Base-by-base conservation (phyloP, 2,329 filamentous ascomycete species). In the Didymella exigua region DNA sequence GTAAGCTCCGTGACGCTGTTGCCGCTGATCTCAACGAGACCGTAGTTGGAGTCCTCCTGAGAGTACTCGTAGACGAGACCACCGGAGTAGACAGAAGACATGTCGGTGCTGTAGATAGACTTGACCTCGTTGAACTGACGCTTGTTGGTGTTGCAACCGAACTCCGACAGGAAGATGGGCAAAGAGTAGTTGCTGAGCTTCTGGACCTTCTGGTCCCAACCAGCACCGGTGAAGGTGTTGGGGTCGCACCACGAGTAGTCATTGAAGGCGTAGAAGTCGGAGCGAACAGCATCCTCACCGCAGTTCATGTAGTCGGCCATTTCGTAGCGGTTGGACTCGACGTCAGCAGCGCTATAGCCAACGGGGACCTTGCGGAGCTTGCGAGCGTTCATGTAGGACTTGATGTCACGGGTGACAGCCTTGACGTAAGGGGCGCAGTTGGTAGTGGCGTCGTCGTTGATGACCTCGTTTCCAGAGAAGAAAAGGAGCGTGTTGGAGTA, bases 21-120 rank as follows among this genome's bases (percentile, higher is more conserved):
- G 60, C 82, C 83, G 41, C 76, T 70, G 69, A 95, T 80, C 54
- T 84, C 78, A 71, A 93, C 91, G 55, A 96, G 87, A 61, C 93
- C 62, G 76, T 87, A 98, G 40, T 87, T 82, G 78, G 87, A 68
- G 8, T 65, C 91, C 58, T 82, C 82, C 70, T 89, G 79, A 9
- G 89, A 88, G 81, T 96, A 99, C 78, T 98, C 93, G 79, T 97
- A 99, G 76, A 97, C 90, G 33, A 99, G 85, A 75, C 95, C 95
- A 69, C 95, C 95, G 34, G 93, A 97, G 84, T 96, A 98, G 68
- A 97, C 92, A 16, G 76, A 66, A 7, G 89, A 92, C 93, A 98
- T 98, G 56, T 96, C 75, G 18, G 76, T 77, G 77, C 81, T 85
- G 88, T 97, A 98, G 54, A 99, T 82, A 40, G 93, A 82, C 42